A percentile compares a stretch with the other conserved stretches of the same genome.
phyloP scores from a whole-genome alignment of 176 grass and related monocot species.

The Musa acuminata region DNA sequence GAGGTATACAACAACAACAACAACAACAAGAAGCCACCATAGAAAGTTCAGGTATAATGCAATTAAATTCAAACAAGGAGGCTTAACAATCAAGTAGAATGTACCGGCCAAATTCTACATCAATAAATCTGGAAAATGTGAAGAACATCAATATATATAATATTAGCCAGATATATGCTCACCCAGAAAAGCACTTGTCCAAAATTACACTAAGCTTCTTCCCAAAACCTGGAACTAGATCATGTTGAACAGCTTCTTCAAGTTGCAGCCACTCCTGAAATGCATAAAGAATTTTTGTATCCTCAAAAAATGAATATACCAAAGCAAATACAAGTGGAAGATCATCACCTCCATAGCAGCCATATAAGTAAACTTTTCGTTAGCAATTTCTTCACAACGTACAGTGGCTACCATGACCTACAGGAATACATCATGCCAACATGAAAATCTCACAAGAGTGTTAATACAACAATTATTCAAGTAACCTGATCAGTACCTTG shows the following conservation, averaged over 20 bases:
- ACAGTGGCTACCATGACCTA: conserved; percentile 99
- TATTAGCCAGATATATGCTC: conserved; percentile 19
- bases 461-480: neutral
- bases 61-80: no score
- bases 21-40: no score
- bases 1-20: no score
- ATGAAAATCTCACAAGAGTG: neutral
- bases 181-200: conserved; percentile 83
- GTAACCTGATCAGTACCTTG: conserved; percentile 50
- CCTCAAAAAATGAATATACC: conserved; percentile 4
- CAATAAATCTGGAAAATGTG: neutral
- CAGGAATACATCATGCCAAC: conserved; percentile 10
- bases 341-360: conserved; percentile 60
- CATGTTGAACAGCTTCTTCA: conserved; percentile 79
- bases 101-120: neutral
- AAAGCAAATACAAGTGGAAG: conserved; percentile 20
- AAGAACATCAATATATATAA: no score
- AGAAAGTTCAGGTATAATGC: no score
- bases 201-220: conserved; percentile 71
- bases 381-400: conserved; percentile 93
- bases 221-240: conserved; percentile 74
- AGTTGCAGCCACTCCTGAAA: conserved; percentile 83
- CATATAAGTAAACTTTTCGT: conserved; percentile 80
- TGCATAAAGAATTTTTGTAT: conserved; percentile 23
- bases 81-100: no score